Percentiles rank a stretch among this genome's conserved stretches.
These are phyloP conservation scores for Emydomyces testavorans DNA, from an alignment of 2,329 filamentous ascomycete species.

Conservation along the genomic window DNA sequence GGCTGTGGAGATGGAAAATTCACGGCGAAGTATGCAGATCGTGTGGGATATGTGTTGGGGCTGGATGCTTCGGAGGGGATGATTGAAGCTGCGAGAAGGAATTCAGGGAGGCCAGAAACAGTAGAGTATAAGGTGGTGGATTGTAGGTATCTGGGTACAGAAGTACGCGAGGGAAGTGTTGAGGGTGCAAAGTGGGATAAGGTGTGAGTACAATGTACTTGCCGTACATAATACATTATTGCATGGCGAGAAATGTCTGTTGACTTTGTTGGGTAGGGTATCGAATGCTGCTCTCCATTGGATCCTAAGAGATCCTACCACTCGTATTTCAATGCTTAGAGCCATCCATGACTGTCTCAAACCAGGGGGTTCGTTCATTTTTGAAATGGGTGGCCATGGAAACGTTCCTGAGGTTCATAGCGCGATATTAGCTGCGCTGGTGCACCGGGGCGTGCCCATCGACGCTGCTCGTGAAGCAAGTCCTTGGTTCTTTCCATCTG, in stretches of 20 bases:
- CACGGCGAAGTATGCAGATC: conserved; percentile 43
- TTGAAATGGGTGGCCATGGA: conserved; percentile 62
- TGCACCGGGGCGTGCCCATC: conserved; percentile 41
- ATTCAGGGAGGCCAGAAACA: conserved; percentile 27
- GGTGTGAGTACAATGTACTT: conserved; percentile 30
- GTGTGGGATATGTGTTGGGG: conserved; percentile 44
- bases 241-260: neutral
- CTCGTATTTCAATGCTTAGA: conserved; percentile 43
- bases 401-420: conserved; percentile 54
- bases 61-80: conserved; percentile 49
- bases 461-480: conserved; percentile 40
- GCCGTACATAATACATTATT: neutral
- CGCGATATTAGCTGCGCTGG: conserved; percentile 45
- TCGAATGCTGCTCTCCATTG: conserved; percentile 58
- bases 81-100: conserved; percentile 43
- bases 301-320: conserved; percentile 44
- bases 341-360: conserved; percentile 43
- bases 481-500: conserved; percentile 64
- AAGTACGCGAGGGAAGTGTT: conserved; percentile 18
- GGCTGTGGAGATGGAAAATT: conserved; percentile 55
- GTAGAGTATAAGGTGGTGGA: conserved; percentile 27
- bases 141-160: conserved; percentile 26
- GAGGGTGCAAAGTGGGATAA: conserved; percentile 37
- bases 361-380: conserved; percentile 48
- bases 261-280: conserved; percentile 26